Base-by-base conservation (phyloP, 306 rosid genomes). In the Crataegus laevigata region DNA sequence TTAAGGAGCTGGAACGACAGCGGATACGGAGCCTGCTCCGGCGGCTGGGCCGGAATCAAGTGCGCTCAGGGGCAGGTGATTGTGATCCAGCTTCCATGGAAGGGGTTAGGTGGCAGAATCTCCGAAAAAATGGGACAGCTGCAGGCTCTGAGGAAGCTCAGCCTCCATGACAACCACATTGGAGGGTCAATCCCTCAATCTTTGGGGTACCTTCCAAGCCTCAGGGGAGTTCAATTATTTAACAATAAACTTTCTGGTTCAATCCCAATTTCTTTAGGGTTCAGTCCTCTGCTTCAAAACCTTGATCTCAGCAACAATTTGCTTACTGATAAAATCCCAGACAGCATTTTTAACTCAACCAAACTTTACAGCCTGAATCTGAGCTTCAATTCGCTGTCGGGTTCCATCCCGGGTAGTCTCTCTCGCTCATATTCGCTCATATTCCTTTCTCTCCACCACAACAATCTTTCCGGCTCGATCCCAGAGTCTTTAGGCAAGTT, bases 51-150 rank as follows among this genome's bases (percentile, higher is more conserved):
- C 67, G 98, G 98, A 24, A 91, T 93, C 75, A 93, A 93, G 79
- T 93, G 98, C 81, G 96, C 97, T 25, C 91, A 91, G 80, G 98
- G 98, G 66, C 92, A 89, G 71, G 98, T 93, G 11, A 93, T 93
- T 82, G 97, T 91, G 8, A 84, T 93, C 47, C 90, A 93, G 82
- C 97, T 93, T 79, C 98, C 97, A 17, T 93, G 97, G 97, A 91
- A 86, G 73, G 92, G 92, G 24, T 76, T 93, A 12, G 79, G 87
- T 15, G 98, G 98, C 0, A 78, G 71, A 50, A 87, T 93, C 84
- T 79, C 98, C 0, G 86, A 88, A 24, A 91, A 80, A 69, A 91
- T 93, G 8, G 92, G 97, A 9, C 96, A 88, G 61, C 92, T 93
- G 74, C 87, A 82, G 25, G 97, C 88, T 6, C 91, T 93, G 12